Evolutionary conservation across 1,139 yeast species (phyloP).

Genomic region (Zygoascus hellenicus): DNA sequence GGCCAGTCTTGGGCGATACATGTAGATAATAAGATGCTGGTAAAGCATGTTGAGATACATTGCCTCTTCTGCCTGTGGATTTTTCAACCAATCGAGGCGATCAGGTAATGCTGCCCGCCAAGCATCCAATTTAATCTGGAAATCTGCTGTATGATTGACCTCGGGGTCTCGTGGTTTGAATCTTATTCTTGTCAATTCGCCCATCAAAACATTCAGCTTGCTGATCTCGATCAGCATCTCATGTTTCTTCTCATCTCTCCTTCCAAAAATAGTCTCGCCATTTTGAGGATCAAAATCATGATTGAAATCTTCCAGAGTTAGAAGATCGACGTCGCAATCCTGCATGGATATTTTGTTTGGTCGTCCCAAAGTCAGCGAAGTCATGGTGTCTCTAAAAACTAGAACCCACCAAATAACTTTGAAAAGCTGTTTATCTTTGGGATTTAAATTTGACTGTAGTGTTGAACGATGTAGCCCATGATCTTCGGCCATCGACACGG

Average conservation of each 20-base stretch:
- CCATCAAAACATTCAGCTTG: slow-evolving; percentile 13
- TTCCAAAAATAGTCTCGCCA: slow-evolving; percentile 11
- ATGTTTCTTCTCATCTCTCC: slow-evolving; percentile 11
- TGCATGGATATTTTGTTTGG: slow-evolving; percentile 15
- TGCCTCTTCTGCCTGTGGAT: slow-evolving; percentile 8
- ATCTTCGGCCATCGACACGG: slow-evolving; percentile 16
- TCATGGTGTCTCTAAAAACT: slow-evolving; percentile 15
- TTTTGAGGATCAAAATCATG: slow-evolving; percentile 13
- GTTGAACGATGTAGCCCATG: slow-evolving; percentile 17
- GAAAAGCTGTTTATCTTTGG: slow-evolving; percentile 14
- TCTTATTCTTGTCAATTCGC: slow-evolving; percentile 11
- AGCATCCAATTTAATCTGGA: slow-evolving; percentile 5
- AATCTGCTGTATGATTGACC: slow-evolving; percentile 8
- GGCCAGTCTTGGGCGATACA: slow-evolving; percentile 14
- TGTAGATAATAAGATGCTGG: slow-evolving; percentile 15
- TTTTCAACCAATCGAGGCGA: slow-evolving; percentile 13
- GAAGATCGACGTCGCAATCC: slow-evolving; percentile 16
- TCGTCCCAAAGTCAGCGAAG: slow-evolving; percentile 16
- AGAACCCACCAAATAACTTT: slow-evolving; percentile 18
- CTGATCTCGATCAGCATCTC: slow-evolving; percentile 13
- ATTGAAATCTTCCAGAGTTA: slow-evolving; percentile 14
- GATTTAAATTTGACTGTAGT: slow-evolving; percentile 11
- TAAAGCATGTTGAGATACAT: slow-evolving; percentile 13
- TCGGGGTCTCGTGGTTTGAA: slow-evolving; percentile 14
- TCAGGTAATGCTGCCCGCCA: slow-evolving; percentile 13